These are phyloP conservation scores for Plantago ovata DNA, from an alignment of 257 asterid species.

Conservation along the genomic window DNA sequence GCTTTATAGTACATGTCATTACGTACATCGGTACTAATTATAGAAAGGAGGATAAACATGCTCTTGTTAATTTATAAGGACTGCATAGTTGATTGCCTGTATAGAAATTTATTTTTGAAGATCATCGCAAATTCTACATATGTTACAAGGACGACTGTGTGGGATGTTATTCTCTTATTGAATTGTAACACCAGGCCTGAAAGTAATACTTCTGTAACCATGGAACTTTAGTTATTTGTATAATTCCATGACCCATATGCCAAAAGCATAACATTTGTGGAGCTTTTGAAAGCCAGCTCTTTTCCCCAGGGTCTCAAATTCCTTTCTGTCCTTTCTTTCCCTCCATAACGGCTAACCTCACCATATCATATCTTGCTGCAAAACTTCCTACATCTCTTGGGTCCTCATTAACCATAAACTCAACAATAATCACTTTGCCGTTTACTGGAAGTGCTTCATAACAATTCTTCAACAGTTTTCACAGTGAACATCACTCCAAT, in stretches of 20 bases:
- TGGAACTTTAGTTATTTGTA: neutral
- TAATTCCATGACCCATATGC: slow-evolving; percentile 12
- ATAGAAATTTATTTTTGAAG: no score
- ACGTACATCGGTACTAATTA: no score
- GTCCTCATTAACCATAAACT: slow-evolving; percentile 1
- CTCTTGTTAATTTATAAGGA: slow-evolving; percentile 41
- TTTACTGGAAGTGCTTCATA: slow-evolving; percentile 15
- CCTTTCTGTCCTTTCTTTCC: slow-evolving; percentile 16
- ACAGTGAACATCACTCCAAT: slow-evolving; percentile 18
- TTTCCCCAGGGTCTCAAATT: slow-evolving; percentile 9
- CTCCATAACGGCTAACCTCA: slow-evolving; percentile 2
- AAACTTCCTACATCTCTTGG: slow-evolving; percentile 1
- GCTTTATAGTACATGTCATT: no score
- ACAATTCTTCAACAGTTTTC: slow-evolving; percentile 6
- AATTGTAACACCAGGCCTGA: no score
- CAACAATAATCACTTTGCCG: slow-evolving; percentile 15
- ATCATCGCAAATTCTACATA: no score
- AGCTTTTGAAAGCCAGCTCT: slow-evolving; percentile 12
- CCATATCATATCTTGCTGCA: neutral
- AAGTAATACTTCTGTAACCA: no score
- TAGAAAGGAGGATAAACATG: slow-evolving; percentile 31
- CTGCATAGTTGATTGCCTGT: no score
- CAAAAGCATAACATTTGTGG: slow-evolving; percentile 8
- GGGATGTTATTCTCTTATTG: no score
- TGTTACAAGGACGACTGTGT: no score